phyloP scores from a whole-genome alignment of 345 rosid genomes.

The Hibiscus tridactylites region DNA sequence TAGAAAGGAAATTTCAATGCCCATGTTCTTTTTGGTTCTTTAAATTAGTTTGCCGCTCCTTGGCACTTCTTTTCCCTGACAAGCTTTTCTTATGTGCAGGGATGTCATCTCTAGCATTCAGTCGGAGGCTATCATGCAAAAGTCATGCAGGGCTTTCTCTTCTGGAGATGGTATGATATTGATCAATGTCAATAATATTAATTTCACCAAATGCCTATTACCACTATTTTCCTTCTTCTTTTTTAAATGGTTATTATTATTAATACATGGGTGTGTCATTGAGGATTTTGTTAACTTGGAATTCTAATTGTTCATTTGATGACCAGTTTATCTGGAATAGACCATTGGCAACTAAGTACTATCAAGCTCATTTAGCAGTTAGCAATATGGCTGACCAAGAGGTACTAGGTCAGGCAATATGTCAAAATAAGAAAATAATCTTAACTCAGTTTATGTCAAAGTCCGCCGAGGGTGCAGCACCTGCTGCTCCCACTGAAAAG shows the following conservation, averaged over 20 bases:
- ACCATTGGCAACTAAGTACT: no score
- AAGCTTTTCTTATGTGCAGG: constrained; percentile 18
- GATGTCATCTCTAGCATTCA: constrained; percentile 22
- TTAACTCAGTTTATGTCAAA: constrained; percentile 30
- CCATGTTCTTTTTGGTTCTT: neutral
- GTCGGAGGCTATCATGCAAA: constrained; percentile 27
- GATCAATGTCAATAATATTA: neutral
- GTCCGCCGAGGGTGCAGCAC: constrained; percentile 66
- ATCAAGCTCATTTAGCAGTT: no score
- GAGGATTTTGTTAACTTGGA: no score
- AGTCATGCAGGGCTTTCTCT: constrained; percentile 50
- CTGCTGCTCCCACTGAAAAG: constrained; percentile 73
- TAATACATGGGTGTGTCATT: no score
- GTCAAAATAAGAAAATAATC: no score
- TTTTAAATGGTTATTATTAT: no score
- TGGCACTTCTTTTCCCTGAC: neutral
- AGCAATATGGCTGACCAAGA: no score
- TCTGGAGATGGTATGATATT: constrained; percentile 53
- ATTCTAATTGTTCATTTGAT: no score
- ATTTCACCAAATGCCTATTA: no score
- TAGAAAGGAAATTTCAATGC: neutral
- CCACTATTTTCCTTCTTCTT: no score
- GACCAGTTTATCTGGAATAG: no score
- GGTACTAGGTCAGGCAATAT: no score
- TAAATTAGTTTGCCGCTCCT: constrained; percentile 1